Evolutionary conservation across 768 basidiomycete genomes (phyloP).

Genomic region (Lenzites betulinus): DNA sequence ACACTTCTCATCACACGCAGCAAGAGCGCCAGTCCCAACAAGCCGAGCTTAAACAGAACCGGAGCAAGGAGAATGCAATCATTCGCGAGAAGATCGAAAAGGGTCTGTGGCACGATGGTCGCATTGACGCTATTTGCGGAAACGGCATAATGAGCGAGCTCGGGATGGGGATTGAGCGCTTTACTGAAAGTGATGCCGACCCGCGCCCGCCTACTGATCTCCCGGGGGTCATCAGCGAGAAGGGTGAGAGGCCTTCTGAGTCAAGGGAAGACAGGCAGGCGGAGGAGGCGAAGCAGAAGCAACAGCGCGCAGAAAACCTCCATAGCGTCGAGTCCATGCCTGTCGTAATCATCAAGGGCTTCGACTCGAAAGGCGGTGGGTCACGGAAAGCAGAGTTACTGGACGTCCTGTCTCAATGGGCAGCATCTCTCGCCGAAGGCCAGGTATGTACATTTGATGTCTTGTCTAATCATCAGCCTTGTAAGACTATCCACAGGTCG

Average conservation of each 20-base stretch:
- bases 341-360: slow-evolving; percentile 85
- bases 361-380: slow-evolving; percentile 55
- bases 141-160: slow-evolving; percentile 87
- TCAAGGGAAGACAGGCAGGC: slow-evolving; percentile 30
- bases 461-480: not conserved
- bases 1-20: slow-evolving; percentile 48
- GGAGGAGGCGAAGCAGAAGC: slow-evolving; percentile 34
- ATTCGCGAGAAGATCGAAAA: slow-evolving; percentile 49
- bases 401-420: slow-evolving; percentile 81
- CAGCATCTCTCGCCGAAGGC: slow-evolving; percentile 77
- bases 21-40: slow-evolving; percentile 43
- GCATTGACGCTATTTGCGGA: slow-evolving; percentile 82
- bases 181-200: slow-evolving; percentile 40
- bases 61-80: slow-evolving; percentile 40
- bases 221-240: slow-evolving; percentile 16
- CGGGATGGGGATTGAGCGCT: slow-evolving; percentile 75
- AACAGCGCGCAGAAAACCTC: slow-evolving; percentile 43
- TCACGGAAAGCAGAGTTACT: slow-evolving; percentile 69
- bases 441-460: slow-evolving; percentile 46
- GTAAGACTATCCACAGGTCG: slow-evolving; percentile 51
- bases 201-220: not conserved
- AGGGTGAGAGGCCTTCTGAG: slow-evolving; percentile 16
- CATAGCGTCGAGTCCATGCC: slow-evolving; percentile 68
- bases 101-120: slow-evolving; percentile 86
- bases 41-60: slow-evolving; percentile 38